Percentiles rank a stretch among this genome's conserved stretches.
Evolutionary conservation across 2,329 filamentous ascomycete genomes (phyloP).

Genomic region (Fusarium guadeloupense): DNA sequence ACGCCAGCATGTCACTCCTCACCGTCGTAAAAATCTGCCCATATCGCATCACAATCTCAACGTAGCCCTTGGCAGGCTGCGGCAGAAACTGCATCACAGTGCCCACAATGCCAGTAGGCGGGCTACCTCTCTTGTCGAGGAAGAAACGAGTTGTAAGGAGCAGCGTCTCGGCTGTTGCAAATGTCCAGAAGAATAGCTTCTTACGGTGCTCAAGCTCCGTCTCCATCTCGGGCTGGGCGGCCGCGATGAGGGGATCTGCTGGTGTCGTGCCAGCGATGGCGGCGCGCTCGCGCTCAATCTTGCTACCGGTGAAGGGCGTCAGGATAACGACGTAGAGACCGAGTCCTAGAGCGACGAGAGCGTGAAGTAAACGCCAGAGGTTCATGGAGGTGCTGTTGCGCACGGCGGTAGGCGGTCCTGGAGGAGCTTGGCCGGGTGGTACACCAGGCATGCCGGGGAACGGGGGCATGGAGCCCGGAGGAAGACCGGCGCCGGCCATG

Average conservation of each 20-base stretch:
- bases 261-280: conserved; percentile 41
- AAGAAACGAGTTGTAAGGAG: conserved; percentile 77
- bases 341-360: conserved; percentile 73
- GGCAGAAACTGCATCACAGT: conserved; percentile 73
- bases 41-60: conserved; percentile 71
- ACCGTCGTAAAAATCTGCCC: conserved; percentile 77
- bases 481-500: conserved; percentile 57
- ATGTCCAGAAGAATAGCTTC: conserved; percentile 76
- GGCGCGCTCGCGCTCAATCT: conserved; percentile 64
- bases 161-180: conserved; percentile 78
- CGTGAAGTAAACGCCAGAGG: conserved; percentile 79
- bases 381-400: conserved; percentile 51
- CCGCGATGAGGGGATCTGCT: conserved; percentile 35
- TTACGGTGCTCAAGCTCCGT: conserved; percentile 47
- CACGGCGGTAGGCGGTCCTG: conserved; percentile 44
- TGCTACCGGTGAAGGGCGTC: conserved; percentile 74
- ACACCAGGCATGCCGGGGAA: conserved; percentile 52
- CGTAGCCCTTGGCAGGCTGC: conserved; percentile 67
- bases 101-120: conserved; percentile 69
- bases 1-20: conserved; percentile 76
- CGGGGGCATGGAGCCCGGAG: conserved; percentile 45
- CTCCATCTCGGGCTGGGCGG: conserved; percentile 40
- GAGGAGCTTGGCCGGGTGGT: conserved; percentile 44
- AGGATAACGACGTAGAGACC: conserved; percentile 75
- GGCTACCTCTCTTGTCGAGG: conserved; percentile 68